Evolutionary conservation across 2,329 filamentous ascomycete genomes (phyloP).

Genomic region (Arthrobotrys musiformis): DNA sequence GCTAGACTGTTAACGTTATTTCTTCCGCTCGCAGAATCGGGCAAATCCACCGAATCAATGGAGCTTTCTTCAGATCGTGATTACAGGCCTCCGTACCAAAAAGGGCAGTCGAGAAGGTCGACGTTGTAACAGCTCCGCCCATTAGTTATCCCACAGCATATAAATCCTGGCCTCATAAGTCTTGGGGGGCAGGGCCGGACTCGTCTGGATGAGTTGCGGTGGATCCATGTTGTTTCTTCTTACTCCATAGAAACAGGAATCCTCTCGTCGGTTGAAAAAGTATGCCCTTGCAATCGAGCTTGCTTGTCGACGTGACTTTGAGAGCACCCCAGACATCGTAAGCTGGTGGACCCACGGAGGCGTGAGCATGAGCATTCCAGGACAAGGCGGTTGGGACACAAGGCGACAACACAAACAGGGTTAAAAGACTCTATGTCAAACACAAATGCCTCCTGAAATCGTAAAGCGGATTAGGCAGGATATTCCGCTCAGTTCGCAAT

Average conservation of each 20-base stretch:
- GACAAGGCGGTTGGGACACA: constrained; percentile 10
- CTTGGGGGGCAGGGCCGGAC: constrained; percentile 35
- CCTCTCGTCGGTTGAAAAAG: constrained; percentile 32
- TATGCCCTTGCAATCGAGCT: constrained; percentile 20
- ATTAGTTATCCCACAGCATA: constrained; percentile 16
- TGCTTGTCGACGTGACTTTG: constrained; percentile 35
- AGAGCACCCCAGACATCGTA: constrained; percentile 24
- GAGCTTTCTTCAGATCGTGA: constrained; percentile 48
- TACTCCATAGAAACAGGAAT: constrained; percentile 48
- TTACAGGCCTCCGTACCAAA: constrained; percentile 46
- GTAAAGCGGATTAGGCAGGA: constrained; percentile 6
- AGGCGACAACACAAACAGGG: constrained; percentile 40
- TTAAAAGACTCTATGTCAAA: constrained; percentile 26
- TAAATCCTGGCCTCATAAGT: constrained; percentile 30
- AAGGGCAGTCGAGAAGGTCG: constrained; percentile 50
- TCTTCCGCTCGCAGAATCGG: constrained; percentile 54
- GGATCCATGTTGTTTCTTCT: constrained; percentile 48
- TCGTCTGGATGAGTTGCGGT: constrained; percentile 29
- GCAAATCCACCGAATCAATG: constrained; percentile 54
- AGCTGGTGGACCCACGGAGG: constrained; percentile 12
- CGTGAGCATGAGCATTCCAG: constrained; percentile 30
- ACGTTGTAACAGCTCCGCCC: constrained; percentile 38
- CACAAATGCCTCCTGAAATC: constrained; percentile 36
- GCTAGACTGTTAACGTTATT: constrained; percentile 52
- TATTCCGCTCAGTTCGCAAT: background rate